Conservation (phyloP, 1,284 basidiomycete genomes). For the Testicularia cyperi region DNA sequence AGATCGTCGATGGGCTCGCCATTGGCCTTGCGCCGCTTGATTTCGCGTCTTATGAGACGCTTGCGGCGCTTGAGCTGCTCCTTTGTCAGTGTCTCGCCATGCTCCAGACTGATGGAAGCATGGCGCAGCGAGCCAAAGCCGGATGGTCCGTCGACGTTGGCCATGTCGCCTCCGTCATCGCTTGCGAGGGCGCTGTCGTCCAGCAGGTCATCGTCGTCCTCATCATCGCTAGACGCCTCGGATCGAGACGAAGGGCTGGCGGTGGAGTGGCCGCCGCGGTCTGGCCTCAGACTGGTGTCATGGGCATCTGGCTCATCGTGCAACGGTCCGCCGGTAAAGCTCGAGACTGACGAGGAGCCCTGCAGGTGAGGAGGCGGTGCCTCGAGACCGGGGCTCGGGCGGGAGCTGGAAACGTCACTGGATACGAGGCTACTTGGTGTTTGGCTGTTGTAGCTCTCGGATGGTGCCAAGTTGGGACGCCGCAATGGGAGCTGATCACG, state of each 20-base stretch:
- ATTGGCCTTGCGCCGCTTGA: slow-evolving; percentile 31
- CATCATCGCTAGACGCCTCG: slow-evolving; percentile 20
- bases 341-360: slow-evolving; percentile 1
- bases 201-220: slow-evolving; percentile 3
- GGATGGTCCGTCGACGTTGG: not conserved
- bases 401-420: slow-evolving; percentile 1
- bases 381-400: slow-evolving; percentile 1
- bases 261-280: not conserved
- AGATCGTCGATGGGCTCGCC: slow-evolving; percentile 28
- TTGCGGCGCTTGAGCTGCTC: slow-evolving; percentile 31
- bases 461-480: slow-evolving; percentile 1
- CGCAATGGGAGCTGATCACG: not conserved
- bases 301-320: slow-evolving; percentile 25
- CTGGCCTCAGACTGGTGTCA: not conserved
- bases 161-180: slow-evolving; percentile 10
- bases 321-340: slow-evolving; percentile 16
- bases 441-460: slow-evolving; percentile 15
- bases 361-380: not conserved
- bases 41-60: slow-evolving; percentile 40
- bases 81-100: slow-evolving; percentile 43
- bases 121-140: not conserved
- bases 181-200: slow-evolving; percentile 11
- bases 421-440: slow-evolving; percentile 19
- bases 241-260: slow-evolving; percentile 8
- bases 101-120: slow-evolving; percentile 34